Evolutionary conservation across 2,329 filamentous ascomycete genomes (phyloP).

Genomic region (Beauveria caledonica): DNA sequence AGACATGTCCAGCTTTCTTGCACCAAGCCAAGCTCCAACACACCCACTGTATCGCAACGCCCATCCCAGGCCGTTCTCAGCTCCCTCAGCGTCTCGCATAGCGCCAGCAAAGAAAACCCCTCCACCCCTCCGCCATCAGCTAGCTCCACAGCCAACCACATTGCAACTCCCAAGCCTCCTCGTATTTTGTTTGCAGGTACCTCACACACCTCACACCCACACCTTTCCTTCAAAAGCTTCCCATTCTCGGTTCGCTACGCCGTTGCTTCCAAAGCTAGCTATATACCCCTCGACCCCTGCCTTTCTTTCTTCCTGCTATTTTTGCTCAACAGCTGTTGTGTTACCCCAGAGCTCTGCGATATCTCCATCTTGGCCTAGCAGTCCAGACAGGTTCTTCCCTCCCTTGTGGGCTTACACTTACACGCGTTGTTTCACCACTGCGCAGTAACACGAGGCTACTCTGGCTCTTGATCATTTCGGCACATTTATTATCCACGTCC

Average conservation of each 20-base stretch:
- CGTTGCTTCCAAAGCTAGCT: not conserved
- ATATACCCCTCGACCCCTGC: conserved; percentile 4
- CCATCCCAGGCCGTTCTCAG: not conserved
- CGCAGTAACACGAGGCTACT: not conserved
- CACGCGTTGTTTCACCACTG: not conserved
- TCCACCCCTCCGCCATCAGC: not conserved
- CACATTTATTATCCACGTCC: not conserved
- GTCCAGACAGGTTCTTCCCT: not conserved
- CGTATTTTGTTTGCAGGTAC: conserved; percentile 10
- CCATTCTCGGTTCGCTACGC: not conserved
- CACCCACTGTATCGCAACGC: not conserved
- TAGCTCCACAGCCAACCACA: conserved; percentile 11
- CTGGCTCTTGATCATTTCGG: not conserved
- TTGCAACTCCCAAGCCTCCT: conserved; percentile 10
- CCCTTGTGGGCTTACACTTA: not conserved
- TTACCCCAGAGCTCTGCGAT: not conserved
- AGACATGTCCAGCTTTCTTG: not conserved
- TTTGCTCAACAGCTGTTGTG: not conserved
- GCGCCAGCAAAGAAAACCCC: not conserved
- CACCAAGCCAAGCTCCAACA: not conserved
- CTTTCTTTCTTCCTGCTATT: not conserved
- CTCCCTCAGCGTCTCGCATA: not conserved
- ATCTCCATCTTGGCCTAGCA: not conserved
- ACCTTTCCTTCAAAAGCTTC: not conserved
- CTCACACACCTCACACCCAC: conserved; percentile 7